phyloP scores from a whole-genome alignment of 495 filamentous ascomycete genomes.

The Neurospora sp. region DNA sequence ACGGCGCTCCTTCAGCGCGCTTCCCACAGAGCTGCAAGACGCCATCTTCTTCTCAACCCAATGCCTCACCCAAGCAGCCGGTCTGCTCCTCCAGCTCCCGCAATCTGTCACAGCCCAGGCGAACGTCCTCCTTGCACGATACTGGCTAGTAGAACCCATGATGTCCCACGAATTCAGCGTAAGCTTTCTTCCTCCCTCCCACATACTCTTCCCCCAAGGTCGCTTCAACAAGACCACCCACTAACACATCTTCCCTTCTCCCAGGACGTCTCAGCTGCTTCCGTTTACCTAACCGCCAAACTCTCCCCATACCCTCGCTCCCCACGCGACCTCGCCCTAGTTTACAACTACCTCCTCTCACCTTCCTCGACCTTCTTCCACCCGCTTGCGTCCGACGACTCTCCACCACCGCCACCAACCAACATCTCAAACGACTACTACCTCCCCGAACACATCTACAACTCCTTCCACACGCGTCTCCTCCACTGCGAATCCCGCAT shows the following conservation, averaged over 20 bases:
- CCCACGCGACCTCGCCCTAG: conserved; percentile 70
- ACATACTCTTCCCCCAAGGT: background rate
- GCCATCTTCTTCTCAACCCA: conserved; percentile 57
- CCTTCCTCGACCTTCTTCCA: conserved; percentile 50
- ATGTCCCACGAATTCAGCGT: conserved; percentile 41
- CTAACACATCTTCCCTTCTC: conserved; percentile 4
- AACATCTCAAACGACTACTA: conserved; percentile 53
- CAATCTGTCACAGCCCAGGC: conserved; percentile 87
- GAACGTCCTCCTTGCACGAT: conserved; percentile 78
- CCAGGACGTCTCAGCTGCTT: conserved; percentile 72
- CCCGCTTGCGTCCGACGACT: conserved; percentile 16
- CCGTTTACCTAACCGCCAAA: conserved; percentile 77
- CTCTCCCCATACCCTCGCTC: conserved; percentile 65
- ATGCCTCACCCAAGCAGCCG: conserved; percentile 78
- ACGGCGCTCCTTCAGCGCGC: conserved; percentile 44
- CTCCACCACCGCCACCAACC: conserved; percentile 9
- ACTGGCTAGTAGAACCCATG: conserved; percentile 55
- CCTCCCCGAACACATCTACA: conserved; percentile 64
- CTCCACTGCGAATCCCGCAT: conserved; percentile 64
- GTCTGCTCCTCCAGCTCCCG: conserved; percentile 72
- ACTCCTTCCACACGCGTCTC: conserved; percentile 48
- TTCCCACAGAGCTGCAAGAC: conserved; percentile 70
- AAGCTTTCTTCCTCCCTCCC: background rate
- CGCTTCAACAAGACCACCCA: background rate
- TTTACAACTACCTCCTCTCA: conserved; percentile 74